Conservation (phyloP, 169 alveolate species). For the Plasmodium malariae region DNA sequence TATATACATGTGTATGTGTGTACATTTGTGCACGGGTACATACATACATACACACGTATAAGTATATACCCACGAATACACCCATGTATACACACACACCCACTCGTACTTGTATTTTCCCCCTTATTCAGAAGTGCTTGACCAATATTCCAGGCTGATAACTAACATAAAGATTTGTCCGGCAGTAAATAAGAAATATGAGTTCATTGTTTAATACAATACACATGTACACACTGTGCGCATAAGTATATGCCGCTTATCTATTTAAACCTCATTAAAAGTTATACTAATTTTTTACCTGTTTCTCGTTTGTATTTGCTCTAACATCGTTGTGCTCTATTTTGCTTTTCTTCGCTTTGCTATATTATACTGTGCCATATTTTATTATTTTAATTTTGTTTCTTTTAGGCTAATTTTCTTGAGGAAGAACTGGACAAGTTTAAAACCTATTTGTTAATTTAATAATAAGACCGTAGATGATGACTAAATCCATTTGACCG, state of each 20-base stretch:
- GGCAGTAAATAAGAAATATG: conserved; percentile 19
- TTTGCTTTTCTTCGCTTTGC: not conserved
- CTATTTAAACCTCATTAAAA: too few species aligned
- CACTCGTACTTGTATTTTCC: not conserved
- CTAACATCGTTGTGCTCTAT: not conserved
- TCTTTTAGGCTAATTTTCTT: conserved; percentile 16
- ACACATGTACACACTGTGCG: not conserved
- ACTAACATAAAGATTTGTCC: conserved; percentile 23
- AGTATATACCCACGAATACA: not conserved
- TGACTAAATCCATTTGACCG: not conserved
- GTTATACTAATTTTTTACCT: too few species aligned
- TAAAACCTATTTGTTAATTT: conserved; percentile 32
- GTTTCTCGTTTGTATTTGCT: too few species aligned
- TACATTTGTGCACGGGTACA: not conserved
- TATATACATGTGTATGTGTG: not conserved
- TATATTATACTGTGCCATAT: too few species aligned
- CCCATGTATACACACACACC: not conserved
- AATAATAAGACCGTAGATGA: not conserved
- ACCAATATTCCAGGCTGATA: conserved; percentile 35
- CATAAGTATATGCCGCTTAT: too few species aligned
- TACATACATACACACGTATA: conserved; percentile 1
- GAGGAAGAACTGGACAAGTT: conserved; percentile 42
- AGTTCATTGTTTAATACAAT: not conserved
- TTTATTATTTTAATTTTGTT: not conserved
- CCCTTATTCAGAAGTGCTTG: conserved; percentile 26